phyloP scores from a whole-genome alignment of 371 early-diverging fungal species.

The Basidiobolus heterosporus region DNA sequence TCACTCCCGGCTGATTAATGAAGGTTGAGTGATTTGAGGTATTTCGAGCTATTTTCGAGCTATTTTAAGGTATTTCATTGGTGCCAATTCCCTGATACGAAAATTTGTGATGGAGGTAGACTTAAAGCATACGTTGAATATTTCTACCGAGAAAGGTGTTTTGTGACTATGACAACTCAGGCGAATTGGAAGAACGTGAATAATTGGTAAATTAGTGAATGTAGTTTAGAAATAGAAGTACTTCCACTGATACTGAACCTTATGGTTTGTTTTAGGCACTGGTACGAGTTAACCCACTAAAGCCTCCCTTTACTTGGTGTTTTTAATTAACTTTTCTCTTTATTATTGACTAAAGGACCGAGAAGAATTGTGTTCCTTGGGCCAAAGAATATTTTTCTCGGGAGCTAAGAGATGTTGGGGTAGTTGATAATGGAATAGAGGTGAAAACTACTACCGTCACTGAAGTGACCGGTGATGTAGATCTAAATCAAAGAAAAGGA shows the following conservation, averaged over 20 bases:
- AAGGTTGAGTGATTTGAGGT: no score
- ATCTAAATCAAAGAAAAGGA: slow-evolving; percentile 83
- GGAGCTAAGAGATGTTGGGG: slow-evolving; percentile 20
- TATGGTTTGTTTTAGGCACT: slow-evolving; percentile 9
- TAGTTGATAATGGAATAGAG: slow-evolving; percentile 21
- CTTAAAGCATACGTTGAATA: no score
- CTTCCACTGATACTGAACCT: not conserved
- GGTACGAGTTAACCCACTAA: slow-evolving; percentile 7
- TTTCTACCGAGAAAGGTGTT: no score
- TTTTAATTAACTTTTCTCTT: no score
- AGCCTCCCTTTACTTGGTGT: not conserved
- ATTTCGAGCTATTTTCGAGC: no score
- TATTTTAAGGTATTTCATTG: no score
- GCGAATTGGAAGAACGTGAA: slow-evolving; percentile 68
- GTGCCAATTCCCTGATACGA: no score
- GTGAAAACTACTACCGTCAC: slow-evolving; percentile 37
- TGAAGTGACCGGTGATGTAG: slow-evolving; percentile 64
- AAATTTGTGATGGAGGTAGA: no score
- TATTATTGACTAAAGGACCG: slow-evolving; percentile 50
- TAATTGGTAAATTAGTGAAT: slow-evolving; percentile 36
- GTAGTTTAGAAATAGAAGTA: not conserved
- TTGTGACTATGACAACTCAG: not conserved
- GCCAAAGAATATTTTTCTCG: slow-evolving; percentile 55
- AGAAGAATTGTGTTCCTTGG: slow-evolving; percentile 81
- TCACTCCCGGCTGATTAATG: no score